These are phyloP conservation scores for Didymella pinodella DNA, from an alignment of 2,329 filamentous ascomycete species.

Conservation along the genomic window DNA sequence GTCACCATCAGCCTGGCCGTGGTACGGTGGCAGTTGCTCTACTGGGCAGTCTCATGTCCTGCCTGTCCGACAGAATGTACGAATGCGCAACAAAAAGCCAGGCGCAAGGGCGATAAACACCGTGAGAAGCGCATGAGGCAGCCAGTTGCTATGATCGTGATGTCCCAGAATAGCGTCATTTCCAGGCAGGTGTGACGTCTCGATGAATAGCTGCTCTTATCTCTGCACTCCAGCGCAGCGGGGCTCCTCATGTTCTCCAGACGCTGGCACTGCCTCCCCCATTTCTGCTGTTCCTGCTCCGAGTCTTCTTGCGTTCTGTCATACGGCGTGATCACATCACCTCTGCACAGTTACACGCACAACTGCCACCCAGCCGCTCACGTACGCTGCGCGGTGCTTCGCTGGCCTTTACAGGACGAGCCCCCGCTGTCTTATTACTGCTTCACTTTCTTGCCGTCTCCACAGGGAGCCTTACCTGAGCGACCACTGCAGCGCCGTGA, in stretches of 20 bases:
- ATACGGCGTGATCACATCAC: constrained; percentile 17
- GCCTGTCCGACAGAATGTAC: constrained; percentile 11
- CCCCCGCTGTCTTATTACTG: constrained; percentile 23
- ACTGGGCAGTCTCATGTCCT: constrained; percentile 10
- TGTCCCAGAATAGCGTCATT: constrained; percentile 20
- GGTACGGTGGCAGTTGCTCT: constrained; percentile 14
- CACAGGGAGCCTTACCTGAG: constrained; percentile 22
- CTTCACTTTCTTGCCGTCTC: constrained; percentile 14
- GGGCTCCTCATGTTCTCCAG: constrained; percentile 22
- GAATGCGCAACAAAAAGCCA: constrained; percentile 9
- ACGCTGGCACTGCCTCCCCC: constrained; percentile 11
- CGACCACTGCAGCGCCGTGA: constrained; percentile 17
- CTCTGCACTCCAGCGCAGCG: constrained; percentile 14
- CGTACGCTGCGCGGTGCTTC: constrained; percentile 8
- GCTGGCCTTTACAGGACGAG: constrained; percentile 18
- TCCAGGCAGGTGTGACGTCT: constrained; percentile 22
- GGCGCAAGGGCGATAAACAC: constrained; percentile 19
- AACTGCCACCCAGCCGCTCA: constrained; percentile 12
- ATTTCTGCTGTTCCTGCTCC: background rate
- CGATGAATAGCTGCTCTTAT: constrained; percentile 23
- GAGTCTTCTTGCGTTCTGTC: background rate
- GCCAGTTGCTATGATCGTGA: constrained; percentile 14
- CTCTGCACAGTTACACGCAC: constrained; percentile 19
- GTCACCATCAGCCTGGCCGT: constrained; percentile 3
- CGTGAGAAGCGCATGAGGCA: constrained; percentile 13